Conservation (phyloP, 768 basidiomycete genomes). For the Pisolithus tinctorius region DNA sequence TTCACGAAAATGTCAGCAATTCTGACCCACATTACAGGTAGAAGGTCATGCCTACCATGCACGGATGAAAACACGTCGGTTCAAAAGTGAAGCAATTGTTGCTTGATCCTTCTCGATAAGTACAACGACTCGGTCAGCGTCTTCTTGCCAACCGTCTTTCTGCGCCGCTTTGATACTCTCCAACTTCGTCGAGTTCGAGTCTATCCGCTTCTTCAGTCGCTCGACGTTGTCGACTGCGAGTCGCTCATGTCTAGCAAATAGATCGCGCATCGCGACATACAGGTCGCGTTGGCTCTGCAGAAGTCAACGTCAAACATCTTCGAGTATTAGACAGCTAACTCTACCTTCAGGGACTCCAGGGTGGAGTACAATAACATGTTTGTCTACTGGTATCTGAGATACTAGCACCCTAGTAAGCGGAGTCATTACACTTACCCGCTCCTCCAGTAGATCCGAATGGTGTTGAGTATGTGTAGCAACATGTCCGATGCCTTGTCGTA, state of each 20-base stretch:
- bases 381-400: constrained; percentile 37
- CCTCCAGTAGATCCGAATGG: constrained; percentile 69
- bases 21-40: neutral
- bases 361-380: constrained; percentile 58
- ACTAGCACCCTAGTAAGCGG: neutral
- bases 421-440: constrained; percentile 44
- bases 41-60: constrained; percentile 52
- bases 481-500: constrained; percentile 62
- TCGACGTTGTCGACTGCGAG: constrained; percentile 86
- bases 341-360: constrained; percentile 72
- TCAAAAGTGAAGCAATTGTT: constrained; percentile 65
- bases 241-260: constrained; percentile 84
- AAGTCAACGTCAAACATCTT: constrained; percentile 4
- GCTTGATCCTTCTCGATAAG: constrained; percentile 83
- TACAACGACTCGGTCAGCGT: constrained; percentile 68
- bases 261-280: constrained; percentile 80
- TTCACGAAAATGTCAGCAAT: constrained; percentile 23
- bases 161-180: constrained; percentile 61
- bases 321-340: constrained; percentile 5
- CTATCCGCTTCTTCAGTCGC: constrained; percentile 79
- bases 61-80: constrained; percentile 79
- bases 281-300: constrained; percentile 72
- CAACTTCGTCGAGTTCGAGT: constrained; percentile 66
- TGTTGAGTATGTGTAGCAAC: constrained; percentile 62
- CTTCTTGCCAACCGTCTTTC: constrained; percentile 83